Evolutionary conservation across 2,329 filamentous ascomycete genomes (phyloP).

Genomic region (Pseudonectria foliicola): DNA sequence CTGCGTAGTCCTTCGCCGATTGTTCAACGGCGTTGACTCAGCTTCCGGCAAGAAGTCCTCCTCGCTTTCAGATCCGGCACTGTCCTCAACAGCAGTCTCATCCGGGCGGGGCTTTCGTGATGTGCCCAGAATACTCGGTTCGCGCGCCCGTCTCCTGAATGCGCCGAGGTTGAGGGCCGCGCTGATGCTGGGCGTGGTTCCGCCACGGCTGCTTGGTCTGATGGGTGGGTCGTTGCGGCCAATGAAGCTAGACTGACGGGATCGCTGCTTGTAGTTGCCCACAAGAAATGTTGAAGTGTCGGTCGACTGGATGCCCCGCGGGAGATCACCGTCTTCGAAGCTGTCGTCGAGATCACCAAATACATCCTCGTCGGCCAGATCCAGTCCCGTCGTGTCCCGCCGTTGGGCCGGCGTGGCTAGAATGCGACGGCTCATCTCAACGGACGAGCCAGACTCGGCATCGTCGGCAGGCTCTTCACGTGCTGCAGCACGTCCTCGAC

Average conservation of each 20-base stretch:
- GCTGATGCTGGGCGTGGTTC: constrained; percentile 40
- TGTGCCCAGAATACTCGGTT: constrained; percentile 55
- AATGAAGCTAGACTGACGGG: constrained; percentile 44
- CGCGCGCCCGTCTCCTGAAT: constrained; percentile 50
- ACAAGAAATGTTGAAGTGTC: constrained; percentile 42
- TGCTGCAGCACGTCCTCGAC: constrained; percentile 27
- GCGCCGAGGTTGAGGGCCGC: constrained; percentile 48
- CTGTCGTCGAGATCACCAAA: constrained; percentile 40
- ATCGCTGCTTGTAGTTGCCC: constrained; percentile 38
- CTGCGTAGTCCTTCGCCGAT: constrained; percentile 33
- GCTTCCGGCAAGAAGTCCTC: constrained; percentile 54
- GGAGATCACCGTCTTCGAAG: constrained; percentile 33
- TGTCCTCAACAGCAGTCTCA: constrained; percentile 24
- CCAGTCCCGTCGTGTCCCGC: constrained; percentile 40
- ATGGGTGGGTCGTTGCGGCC: constrained; percentile 45
- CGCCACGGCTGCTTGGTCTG: constrained; percentile 44
- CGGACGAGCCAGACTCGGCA: constrained; percentile 25
- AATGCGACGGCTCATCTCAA: constrained; percentile 32
- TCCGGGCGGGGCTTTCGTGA: constrained; percentile 35
- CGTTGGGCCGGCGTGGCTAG: constrained; percentile 27
- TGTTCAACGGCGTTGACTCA: constrained; percentile 59
- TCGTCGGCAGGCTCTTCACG: constrained; percentile 28
- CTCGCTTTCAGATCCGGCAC: constrained; percentile 34
- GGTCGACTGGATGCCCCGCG: constrained; percentile 29
- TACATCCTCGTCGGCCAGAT: constrained; percentile 40